Evolutionary conservation across 305 asterid species (phyloP).

Genomic region (Fraxinus dipetala): DNA sequence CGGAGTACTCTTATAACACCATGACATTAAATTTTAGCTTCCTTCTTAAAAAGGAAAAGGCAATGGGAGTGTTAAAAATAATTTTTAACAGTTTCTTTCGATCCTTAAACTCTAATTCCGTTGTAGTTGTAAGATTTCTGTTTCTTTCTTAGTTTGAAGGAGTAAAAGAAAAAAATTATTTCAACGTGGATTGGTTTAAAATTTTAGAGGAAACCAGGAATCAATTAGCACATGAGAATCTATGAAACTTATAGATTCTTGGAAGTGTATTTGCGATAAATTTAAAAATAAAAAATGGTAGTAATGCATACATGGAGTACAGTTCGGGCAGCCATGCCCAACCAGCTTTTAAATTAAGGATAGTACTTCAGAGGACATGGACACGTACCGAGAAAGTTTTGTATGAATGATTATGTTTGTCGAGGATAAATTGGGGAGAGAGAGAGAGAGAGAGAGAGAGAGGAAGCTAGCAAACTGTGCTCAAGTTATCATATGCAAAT

Average conservation of each 20-base stretch:
- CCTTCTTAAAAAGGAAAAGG: neutral
- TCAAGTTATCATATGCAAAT: neutral
- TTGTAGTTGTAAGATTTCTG: neutral
- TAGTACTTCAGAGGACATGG: neutral
- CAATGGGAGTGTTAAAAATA: neutral
- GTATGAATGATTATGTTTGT: neutral
- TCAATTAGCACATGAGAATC: neutral
- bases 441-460: too few relatives aligned
- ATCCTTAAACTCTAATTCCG: neutral
- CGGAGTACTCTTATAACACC: neutral
- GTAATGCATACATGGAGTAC: neutral
- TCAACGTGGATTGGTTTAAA: neutral
- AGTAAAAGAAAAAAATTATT: neutral
- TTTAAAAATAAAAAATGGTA: too few relatives aligned
- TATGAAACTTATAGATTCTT: neutral
- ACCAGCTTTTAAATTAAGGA: neutral
- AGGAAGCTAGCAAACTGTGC: neutral
- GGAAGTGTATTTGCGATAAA: neutral
- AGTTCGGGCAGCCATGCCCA: neutral
- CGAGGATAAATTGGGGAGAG: neutral
- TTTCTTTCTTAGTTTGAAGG: neutral
- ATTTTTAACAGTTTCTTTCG: neutral
- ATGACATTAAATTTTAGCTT: neutral
- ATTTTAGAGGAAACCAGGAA: neutral
- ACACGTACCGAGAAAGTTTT: neutral